Evolutionary conservation across 1,284 basidiomycete genomes (phyloP).

Genomic region (Anthracocystis setariae): DNA sequence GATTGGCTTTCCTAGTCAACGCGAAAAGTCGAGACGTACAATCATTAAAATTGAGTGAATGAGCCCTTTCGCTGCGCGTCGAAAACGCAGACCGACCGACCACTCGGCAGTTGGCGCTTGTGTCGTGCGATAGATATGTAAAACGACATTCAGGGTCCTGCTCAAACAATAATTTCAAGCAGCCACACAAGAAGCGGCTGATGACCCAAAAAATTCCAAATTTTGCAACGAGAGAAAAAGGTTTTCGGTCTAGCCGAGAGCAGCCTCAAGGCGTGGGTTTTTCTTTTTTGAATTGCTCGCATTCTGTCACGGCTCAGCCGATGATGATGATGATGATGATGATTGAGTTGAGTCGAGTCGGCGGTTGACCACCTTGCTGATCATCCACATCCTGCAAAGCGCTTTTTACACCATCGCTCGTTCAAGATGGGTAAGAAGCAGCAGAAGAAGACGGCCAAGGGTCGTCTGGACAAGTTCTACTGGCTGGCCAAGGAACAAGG

Average conservation of each 20-base stretch:
- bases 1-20: too few species aligned
- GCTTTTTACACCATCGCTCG: neutral
- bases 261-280: neutral
- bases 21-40: too few species aligned
- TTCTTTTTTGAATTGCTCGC: neutral
- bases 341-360: neutral
- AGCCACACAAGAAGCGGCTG: neutral
- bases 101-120: neutral
- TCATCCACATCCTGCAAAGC: constrained; percentile 1
- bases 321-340: too few species aligned
- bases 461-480: constrained; percentile 68
- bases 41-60: neutral
- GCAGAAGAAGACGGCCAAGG: constrained; percentile 67
- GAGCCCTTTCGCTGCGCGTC: neutral
- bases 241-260: too few species aligned
- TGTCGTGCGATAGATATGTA: constrained; percentile 20
- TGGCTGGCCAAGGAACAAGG: constrained; percentile 84
- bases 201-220: neutral
- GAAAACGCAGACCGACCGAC: neutral
- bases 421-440: constrained; percentile 63
- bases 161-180: neutral
- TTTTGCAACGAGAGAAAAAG: neutral
- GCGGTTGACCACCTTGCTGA: constrained; percentile 11
- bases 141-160: constrained; percentile 12
- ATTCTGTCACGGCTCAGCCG: constrained; percentile 4